Percentiles rank a stretch among this genome's conserved stretches.
These are phyloP conservation scores for Trichophyton schoenleinii DNA, from an alignment of 2,329 filamentous ascomycete genomes.

Conservation along the genomic window DNA sequence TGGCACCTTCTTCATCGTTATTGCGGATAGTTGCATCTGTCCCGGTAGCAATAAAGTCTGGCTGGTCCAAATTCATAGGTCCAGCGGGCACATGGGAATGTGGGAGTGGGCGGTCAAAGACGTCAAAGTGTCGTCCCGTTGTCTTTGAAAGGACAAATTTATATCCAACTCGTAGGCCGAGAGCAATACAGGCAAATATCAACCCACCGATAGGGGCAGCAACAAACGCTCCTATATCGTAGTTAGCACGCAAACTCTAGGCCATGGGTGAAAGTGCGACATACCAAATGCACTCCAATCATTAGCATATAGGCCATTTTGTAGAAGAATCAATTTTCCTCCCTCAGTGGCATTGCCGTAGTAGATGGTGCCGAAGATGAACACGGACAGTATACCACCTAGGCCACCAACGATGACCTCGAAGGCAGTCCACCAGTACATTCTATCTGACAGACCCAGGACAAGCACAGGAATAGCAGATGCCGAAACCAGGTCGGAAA, in stretches of 20 bases:
- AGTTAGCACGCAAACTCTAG: not conserved
- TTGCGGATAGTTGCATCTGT: not conserved
- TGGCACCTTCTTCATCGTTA: slow-evolving; percentile 9
- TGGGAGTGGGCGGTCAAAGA: slow-evolving; percentile 45
- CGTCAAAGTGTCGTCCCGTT: slow-evolving; percentile 52
- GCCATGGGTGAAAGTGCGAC: not conserved
- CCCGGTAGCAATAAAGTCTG: not conserved
- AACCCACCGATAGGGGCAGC: slow-evolving; percentile 64
- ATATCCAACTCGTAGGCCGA: slow-evolving; percentile 46
- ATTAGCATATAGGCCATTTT: slow-evolving; percentile 59
- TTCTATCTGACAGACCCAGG: slow-evolving; percentile 53
- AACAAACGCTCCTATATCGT: slow-evolving; percentile 51
- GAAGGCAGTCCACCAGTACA: slow-evolving; percentile 65
- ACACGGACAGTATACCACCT: slow-evolving; percentile 66
- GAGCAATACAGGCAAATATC: slow-evolving; percentile 55
- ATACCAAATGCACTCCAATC: slow-evolving; percentile 70
- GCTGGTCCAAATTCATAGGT: not conserved
- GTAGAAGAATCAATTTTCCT: slow-evolving; percentile 55
- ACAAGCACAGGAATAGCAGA: slow-evolving; percentile 62
- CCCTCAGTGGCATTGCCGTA: slow-evolving; percentile 54
- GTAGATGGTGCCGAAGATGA: slow-evolving; percentile 69
- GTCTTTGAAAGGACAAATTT: slow-evolving; percentile 47
- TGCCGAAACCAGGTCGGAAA: slow-evolving; percentile 51
- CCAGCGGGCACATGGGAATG: slow-evolving; percentile 2
- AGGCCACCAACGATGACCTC: slow-evolving; percentile 68